These are phyloP conservation scores for Paralagenidium karlingii DNA, from an alignment of 352 stramenopile species.

Conservation along the genomic window DNA sequence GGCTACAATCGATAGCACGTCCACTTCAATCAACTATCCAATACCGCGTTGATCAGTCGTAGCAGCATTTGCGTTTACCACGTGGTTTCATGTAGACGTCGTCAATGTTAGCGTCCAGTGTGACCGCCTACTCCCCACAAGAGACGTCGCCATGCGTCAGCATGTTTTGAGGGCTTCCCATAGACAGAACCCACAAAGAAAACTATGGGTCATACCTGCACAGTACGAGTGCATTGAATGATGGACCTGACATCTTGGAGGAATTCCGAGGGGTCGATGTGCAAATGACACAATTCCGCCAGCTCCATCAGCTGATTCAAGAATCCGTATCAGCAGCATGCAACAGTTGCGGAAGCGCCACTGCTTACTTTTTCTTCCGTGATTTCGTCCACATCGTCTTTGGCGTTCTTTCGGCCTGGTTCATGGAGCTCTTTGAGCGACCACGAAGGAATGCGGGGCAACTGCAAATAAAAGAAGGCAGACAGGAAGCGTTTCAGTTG, in stretches of 20 bases:
- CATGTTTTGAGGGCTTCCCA: too few species aligned
- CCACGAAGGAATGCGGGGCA: constrained; percentile 62
- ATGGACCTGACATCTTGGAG: constrained; percentile 78
- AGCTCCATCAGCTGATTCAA: constrained; percentile 56
- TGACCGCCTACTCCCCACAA: too few species aligned
- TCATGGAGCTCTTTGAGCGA: constrained; percentile 71
- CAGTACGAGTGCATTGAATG: constrained; percentile 80
- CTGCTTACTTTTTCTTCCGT: constrained; percentile 34
- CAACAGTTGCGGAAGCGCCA: neutral
- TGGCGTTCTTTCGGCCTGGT: constrained; percentile 24
- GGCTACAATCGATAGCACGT: too few species aligned
- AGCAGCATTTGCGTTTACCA: too few species aligned
- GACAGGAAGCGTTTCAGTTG: too few species aligned
- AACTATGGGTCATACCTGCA: too few species aligned
- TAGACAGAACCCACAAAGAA: too few species aligned
- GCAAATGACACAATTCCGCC: constrained; percentile 70
- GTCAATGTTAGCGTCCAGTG: constrained; percentile 69
- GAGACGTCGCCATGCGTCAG: too few species aligned
- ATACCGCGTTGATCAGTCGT: too few species aligned
- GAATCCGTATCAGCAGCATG: neutral
- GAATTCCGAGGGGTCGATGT: constrained; percentile 53
- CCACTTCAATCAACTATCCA: too few species aligned
- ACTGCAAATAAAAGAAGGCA: constrained; percentile 18
- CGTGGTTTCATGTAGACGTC: constrained; percentile 71
- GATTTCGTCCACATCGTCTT: constrained; percentile 49